Conservation (phyloP, 2,329 filamentous ascomycete species). For the Paramyrothecium sp. region DNA sequence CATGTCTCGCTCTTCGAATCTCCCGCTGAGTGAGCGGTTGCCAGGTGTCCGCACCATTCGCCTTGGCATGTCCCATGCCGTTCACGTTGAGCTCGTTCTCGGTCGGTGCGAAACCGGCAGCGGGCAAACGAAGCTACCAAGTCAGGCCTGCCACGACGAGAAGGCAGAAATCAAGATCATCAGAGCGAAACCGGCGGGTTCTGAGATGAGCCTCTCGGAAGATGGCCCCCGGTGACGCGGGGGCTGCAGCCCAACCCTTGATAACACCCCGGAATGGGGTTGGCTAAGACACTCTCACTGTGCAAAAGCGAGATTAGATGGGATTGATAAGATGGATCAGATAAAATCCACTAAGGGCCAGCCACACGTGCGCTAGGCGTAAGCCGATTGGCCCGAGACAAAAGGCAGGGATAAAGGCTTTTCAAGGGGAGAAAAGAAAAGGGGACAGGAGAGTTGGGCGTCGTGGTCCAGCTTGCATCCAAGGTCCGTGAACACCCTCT, state of each 20-base stretch:
- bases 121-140: not conserved
- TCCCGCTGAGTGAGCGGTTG: not conserved
- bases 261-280: too few species aligned
- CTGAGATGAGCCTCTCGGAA: too few species aligned
- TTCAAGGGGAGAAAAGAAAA: slow-evolving; percentile 8
- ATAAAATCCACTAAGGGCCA: slow-evolving; percentile 8
- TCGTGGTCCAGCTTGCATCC: too few species aligned
- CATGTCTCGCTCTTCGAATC: not conserved
- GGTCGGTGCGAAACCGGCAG: not conserved
- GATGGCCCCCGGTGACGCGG: too few species aligned
- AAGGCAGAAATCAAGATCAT: not conserved
- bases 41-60: too few species aligned
- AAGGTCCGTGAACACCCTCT: too few species aligned
- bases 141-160: too few species aligned
- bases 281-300: too few species aligned
- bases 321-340: slow-evolving; percentile 23
- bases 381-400: slow-evolving; percentile 15
- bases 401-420: slow-evolving; percentile 2
- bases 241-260: too few species aligned
- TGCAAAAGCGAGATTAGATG: slow-evolving; percentile 21
- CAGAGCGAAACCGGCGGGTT: not conserved
- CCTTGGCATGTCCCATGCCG: not conserved
- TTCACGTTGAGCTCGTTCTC: not conserved
- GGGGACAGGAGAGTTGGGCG: too few species aligned
- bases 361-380: slow-evolving; percentile 7